Conservation (phyloP, 202 grass and related monocot species). For the Setaria italica region DNA sequence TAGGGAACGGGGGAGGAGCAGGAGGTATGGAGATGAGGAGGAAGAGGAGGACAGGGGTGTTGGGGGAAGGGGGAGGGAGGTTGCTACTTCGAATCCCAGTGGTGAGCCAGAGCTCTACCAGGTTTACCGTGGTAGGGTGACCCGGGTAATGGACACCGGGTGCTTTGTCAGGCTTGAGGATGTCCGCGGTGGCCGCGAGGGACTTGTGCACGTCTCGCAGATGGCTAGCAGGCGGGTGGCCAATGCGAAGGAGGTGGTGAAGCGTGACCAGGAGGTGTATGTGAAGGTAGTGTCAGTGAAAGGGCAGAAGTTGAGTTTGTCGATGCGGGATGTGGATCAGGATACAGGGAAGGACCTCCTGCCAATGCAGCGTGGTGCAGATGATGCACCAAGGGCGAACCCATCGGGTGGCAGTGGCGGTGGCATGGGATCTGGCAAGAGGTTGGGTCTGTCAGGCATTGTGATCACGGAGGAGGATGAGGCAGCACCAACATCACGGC, state of each 20-base stretch:
- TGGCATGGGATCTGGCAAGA: slow-evolving; percentile 47
- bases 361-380: slow-evolving; percentile 62
- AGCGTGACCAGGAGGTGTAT: slow-evolving; percentile 84
- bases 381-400: slow-evolving; percentile 61
- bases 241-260: slow-evolving; percentile 85
- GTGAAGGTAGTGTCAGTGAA: slow-evolving; percentile 87
- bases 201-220: slow-evolving; percentile 91
- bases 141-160: slow-evolving; percentile 83
- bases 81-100: slow-evolving; percentile 33
- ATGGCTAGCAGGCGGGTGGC: slow-evolving; percentile 66
- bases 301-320: slow-evolving; percentile 86
- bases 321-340: slow-evolving; percentile 90
- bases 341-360: slow-evolving; percentile 85
- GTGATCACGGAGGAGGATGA: slow-evolving; percentile 82
- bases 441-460: slow-evolving; percentile 85
- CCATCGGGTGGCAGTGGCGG: slow-evolving; percentile 55
- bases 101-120: slow-evolving; percentile 75
- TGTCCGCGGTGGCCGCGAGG: slow-evolving; percentile 65
- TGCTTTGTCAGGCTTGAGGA: slow-evolving; percentile 88
- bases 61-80: slow-evolving; percentile 35
- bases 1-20: slow-evolving; percentile 46
- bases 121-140: slow-evolving; percentile 82
- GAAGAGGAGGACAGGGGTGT: slow-evolving; percentile 40
- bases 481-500: slow-evolving; percentile 46
- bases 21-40: slow-evolving; percentile 52